A percentile compares a stretch with the other conserved stretches of the same genome.
Conservation (phyloP, 768 basidiomycete genomes). For the Leccinum disarticulatum region DNA sequence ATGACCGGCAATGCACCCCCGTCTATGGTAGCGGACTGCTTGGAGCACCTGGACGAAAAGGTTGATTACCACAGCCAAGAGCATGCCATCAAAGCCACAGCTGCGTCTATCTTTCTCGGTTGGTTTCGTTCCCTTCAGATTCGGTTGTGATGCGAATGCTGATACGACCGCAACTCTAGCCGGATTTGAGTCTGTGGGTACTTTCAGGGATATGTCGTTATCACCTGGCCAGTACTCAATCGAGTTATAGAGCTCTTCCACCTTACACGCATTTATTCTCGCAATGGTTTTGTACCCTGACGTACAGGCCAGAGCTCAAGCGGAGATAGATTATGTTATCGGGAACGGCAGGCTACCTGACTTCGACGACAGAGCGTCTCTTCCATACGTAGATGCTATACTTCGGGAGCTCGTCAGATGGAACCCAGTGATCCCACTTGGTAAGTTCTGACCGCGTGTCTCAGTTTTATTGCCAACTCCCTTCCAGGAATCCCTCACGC, state of each 20-base stretch:
- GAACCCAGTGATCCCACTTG: slow-evolving; percentile 27
- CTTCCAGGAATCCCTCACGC: slow-evolving; percentile 26
- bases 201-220: neutral
- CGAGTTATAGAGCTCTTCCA: slow-evolving; percentile 24
- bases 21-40: slow-evolving; percentile 29
- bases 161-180: slow-evolving; percentile 9
- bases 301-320: slow-evolving; percentile 25
- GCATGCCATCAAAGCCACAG: slow-evolving; percentile 26
- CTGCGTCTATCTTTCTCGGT: slow-evolving; percentile 29
- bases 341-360: slow-evolving; percentile 21
- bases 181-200: slow-evolving; percentile 26
- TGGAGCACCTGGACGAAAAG: slow-evolving; percentile 18
- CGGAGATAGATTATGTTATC: slow-evolving; percentile 30
- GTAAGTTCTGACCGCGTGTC: slow-evolving; percentile 2
- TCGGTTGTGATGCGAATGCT: neutral
- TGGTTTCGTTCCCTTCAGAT: neutral
- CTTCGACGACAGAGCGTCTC: slow-evolving; percentile 25
- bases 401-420: slow-evolving; percentile 36
- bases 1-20: slow-evolving; percentile 16
- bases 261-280: slow-evolving; percentile 25
- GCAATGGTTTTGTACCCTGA: slow-evolving; percentile 31
- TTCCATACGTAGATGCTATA: slow-evolving; percentile 46
- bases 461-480: neutral
- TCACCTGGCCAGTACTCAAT: neutral
- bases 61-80: slow-evolving; percentile 19